Conservation (phyloP, 2,329 filamentous ascomycete species). For the Cryphonectria parasitica region DNA sequence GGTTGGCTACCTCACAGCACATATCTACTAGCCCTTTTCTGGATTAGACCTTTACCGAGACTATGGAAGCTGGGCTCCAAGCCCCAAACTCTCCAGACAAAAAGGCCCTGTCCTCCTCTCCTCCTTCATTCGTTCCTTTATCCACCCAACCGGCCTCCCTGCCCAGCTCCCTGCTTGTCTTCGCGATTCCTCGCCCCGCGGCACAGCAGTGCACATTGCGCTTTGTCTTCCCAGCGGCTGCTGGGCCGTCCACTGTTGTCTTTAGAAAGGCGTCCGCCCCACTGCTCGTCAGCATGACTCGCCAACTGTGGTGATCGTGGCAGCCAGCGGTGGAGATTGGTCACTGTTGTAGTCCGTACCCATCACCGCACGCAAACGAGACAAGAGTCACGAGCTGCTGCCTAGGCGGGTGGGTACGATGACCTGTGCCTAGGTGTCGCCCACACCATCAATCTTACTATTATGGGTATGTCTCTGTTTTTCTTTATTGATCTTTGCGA, state of each 20-base stretch:
- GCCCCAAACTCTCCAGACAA: not conserved
- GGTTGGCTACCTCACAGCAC: not conserved
- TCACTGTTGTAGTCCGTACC: not conserved
- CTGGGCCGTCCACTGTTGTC: not conserved
- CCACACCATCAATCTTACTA: not conserved
- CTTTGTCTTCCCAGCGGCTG: not conserved
- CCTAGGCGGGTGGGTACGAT: not conserved
- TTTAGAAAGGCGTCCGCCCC: not conserved
- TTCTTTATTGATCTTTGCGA: not conserved
- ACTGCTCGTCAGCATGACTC: not conserved
- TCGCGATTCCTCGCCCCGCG: not conserved
- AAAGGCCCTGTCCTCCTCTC: not conserved
- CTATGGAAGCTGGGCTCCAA: not conserved
- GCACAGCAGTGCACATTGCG: not conserved
- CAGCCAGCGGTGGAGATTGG: not conserved
- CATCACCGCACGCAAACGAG: not conserved
- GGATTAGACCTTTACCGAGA: not conserved
- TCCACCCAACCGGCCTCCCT: not conserved
- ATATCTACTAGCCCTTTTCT: not conserved
- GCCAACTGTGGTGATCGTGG: not conserved
- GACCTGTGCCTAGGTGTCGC: not conserved
- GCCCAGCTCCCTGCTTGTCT: not conserved
- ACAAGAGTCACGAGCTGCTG: conserved; percentile 3
- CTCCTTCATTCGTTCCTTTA: not conserved
- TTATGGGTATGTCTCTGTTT: not conserved